Conservation (phyloP, 768 basidiomycete genomes). For the Crepidotus variabilis region DNA sequence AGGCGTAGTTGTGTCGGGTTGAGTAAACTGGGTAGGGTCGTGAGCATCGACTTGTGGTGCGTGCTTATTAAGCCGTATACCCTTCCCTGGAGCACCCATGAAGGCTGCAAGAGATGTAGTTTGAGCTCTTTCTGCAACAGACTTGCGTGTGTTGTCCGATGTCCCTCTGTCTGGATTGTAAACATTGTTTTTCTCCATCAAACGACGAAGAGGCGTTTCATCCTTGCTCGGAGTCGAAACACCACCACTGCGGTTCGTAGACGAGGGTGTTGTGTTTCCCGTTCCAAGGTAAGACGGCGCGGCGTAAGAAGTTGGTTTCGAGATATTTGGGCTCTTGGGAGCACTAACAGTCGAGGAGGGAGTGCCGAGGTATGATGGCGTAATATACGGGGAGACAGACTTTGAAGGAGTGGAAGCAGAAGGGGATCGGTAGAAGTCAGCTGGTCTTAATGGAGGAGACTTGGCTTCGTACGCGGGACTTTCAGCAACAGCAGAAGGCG, state of each 20-base stretch:
- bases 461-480: not conserved
- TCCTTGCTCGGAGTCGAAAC: conserved; percentile 4
- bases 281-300: not conserved
- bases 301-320: not conserved
- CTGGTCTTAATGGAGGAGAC: conserved; percentile 1
- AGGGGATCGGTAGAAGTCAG: not conserved
- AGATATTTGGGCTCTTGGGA: not conserved
- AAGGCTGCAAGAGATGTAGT: conserved; percentile 76
- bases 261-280: not conserved
- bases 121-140: conserved; percentile 30
- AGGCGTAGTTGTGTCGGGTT: conserved; percentile 49
- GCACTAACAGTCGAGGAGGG: not conserved
- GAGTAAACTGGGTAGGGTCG: conserved; percentile 64
- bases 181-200: conserved; percentile 22
- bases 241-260: not conserved
- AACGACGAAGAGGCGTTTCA: conserved; percentile 16
- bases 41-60: conserved; percentile 68
- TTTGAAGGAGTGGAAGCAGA: conserved; percentile 6
- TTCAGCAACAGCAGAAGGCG: not conserved
- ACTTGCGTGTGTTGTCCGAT: conserved; percentile 13
- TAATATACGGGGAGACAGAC: conserved; percentile 5
- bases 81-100: conserved; percentile 75
- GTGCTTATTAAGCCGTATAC: conserved; percentile 69
- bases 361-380: conserved; percentile 14
- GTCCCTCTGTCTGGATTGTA: conserved; percentile 18